These are phyloP conservation scores for Phialophora expanda DNA, from an alignment of 2,329 filamentous ascomycete genomes.

Conservation along the genomic window DNA sequence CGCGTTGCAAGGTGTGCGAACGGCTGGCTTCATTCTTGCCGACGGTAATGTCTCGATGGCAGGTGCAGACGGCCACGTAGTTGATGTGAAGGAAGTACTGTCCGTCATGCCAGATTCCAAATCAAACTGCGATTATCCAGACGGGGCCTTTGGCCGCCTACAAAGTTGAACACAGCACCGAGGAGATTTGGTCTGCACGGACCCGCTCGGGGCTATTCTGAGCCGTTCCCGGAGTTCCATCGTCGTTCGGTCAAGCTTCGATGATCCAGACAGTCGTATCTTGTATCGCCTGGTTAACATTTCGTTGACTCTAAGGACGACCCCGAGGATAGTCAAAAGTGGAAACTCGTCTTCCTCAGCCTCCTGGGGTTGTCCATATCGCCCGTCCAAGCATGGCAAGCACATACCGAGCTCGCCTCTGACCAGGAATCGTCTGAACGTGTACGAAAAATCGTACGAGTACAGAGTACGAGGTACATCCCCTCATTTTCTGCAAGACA, in stretches of 20 bases:
- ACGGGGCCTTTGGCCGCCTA: background rate
- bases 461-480: no score
- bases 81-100: background rate
- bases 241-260: background rate
- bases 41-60: background rate
- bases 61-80: background rate
- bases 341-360: background rate
- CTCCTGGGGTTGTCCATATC: no score
- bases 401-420: no score
- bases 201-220: conserved; percentile 10
- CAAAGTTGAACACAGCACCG: background rate
- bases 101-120: background rate
- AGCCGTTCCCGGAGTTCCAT: conserved; percentile 3
- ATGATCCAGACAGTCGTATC: background rate
- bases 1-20: background rate
- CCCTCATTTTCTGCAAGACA: background rate
- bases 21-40: background rate
- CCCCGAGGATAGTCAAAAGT: background rate
- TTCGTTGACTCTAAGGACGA: background rate
- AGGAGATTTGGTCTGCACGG: background rate
- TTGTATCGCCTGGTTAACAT: background rate
- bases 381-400: no score
- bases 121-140: background rate
- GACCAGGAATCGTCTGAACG: background rate
- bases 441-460: background rate